Conservation (phyloP, 2,329 filamentous ascomycete genomes). For the Trichoderma sp. region DNA sequence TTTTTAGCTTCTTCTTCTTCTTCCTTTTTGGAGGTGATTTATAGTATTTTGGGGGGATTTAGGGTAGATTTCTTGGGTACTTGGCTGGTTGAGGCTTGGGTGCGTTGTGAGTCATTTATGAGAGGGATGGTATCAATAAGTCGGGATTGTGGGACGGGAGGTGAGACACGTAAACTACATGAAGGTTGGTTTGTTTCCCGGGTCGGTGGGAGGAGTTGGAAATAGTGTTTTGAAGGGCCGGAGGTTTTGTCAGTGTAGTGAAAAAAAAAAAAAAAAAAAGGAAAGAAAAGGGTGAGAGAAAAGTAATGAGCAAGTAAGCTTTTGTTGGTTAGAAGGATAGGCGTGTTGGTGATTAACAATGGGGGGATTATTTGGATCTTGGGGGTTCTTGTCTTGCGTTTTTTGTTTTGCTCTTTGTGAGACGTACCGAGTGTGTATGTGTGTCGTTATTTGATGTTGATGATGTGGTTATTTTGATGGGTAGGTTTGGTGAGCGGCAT, state of each 20-base stretch:
- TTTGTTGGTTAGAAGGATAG: neutral
- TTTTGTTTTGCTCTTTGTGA: neutral
- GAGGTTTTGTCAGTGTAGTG: neutral
- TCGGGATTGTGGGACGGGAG: neutral
- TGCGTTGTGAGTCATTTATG: neutral
- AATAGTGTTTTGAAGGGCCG: neutral
- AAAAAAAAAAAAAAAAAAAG: neutral
- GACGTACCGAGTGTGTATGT: too few relatives aligned
- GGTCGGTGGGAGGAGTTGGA: neutral
- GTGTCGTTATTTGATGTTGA: neutral
- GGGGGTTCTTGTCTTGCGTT: neutral
- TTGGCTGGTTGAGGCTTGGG: neutral
- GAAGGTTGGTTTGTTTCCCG: neutral
- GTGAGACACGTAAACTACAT: neutral
- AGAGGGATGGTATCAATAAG: neutral
- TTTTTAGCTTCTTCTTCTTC: neutral
- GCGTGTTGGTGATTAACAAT: neutral
- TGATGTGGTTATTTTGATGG: neutral
- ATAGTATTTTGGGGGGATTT: neutral
- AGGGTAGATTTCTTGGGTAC: neutral
- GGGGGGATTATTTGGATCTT: neutral
- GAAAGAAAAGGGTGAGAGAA: neutral
- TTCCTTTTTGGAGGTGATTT: neutral
- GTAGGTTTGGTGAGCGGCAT: neutral
- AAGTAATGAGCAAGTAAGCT: neutral